phyloP scores from a whole-genome alignment of 331 rosid species.

The Acacia concinna region DNA sequence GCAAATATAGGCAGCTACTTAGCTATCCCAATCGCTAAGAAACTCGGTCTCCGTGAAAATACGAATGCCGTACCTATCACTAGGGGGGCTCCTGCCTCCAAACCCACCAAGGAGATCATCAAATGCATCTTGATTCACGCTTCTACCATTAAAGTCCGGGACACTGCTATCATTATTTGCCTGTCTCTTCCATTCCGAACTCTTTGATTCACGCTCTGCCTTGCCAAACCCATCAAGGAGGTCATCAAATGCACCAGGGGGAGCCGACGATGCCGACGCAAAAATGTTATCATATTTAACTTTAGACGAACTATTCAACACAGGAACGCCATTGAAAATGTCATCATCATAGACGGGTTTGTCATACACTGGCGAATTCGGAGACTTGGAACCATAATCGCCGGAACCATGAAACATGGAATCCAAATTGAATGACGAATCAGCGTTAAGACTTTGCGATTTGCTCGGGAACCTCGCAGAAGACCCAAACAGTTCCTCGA shows the following conservation, averaged over 20 bases:
- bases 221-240: conserved; percentile 68
- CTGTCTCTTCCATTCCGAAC: conserved; percentile 33
- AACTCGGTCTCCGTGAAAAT: not conserved
- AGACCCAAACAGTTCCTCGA: conserved; percentile 57
- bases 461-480: conserved; percentile 43
- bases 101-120: conserved; percentile 42
- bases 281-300: conserved; percentile 52
- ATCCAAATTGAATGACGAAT: conserved; percentile 53
- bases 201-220: conserved; percentile 47
- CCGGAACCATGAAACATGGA: conserved; percentile 47
- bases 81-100: conserved; percentile 45
- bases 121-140: not conserved
- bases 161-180: conserved; percentile 47
- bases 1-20: not conserved
- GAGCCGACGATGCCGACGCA: conserved; percentile 38
- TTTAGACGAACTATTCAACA: conserved; percentile 55
- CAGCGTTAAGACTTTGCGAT: conserved; percentile 40
- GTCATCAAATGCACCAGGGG: conserved; percentile 55
- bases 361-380: conserved; percentile 54
- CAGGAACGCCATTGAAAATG: conserved; percentile 68
- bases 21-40: conserved; percentile 8
- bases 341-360: conserved; percentile 70
- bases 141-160: conserved; percentile 48
- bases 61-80: conserved; percentile 52
- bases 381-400: conserved; percentile 46